These are phyloP conservation scores for Blastobotrys buckinghamii DNA, from an alignment of 1,139 yeast genomes.

Conservation along the genomic window DNA sequence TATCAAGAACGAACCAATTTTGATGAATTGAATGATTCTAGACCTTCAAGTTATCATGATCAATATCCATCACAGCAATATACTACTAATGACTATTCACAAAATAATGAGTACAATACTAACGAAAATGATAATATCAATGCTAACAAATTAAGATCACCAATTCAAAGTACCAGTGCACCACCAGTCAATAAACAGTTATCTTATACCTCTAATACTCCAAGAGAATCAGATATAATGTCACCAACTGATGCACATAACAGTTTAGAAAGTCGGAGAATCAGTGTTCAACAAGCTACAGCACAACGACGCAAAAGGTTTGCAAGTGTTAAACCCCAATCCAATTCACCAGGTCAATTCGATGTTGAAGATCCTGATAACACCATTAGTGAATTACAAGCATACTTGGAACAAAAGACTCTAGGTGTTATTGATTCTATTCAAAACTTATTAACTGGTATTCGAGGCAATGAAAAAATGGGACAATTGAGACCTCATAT, in stretches of 20 bases:
- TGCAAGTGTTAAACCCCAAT: slow-evolving; percentile 2
- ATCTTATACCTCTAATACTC: neutral
- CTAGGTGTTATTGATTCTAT: slow-evolving; percentile 87
- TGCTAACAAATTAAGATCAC: neutral
- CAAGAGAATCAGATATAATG: neutral
- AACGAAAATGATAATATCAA: neutral
- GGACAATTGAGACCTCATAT: slow-evolving; percentile 72
- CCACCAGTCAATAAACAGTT: too few relatives aligned
- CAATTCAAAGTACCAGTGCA: neutral
- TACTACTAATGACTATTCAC: too few relatives aligned
- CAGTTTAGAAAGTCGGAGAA: neutral
- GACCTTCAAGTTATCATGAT: too few relatives aligned
- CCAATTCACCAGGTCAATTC: slow-evolving; percentile 38
- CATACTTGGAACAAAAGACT: slow-evolving; percentile 89
- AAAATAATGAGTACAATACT: too few relatives aligned
- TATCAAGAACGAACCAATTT: too few relatives aligned
- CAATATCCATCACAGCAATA: too few relatives aligned
- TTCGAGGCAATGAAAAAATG: slow-evolving; percentile 54
- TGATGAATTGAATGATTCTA: too few relatives aligned
- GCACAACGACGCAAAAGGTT: slow-evolving; percentile 6
- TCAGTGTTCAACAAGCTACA: slow-evolving; percentile 1
- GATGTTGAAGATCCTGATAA: slow-evolving; percentile 81
- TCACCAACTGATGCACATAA: slow-evolving; percentile 6
- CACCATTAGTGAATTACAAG: slow-evolving; percentile 74
- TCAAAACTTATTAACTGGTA: slow-evolving; percentile 58